A percentile compares a stretch with the other conserved stretches of the same genome.
Conservation (phyloP, 345 rosid genomes). For the Brassica juncea region DNA sequence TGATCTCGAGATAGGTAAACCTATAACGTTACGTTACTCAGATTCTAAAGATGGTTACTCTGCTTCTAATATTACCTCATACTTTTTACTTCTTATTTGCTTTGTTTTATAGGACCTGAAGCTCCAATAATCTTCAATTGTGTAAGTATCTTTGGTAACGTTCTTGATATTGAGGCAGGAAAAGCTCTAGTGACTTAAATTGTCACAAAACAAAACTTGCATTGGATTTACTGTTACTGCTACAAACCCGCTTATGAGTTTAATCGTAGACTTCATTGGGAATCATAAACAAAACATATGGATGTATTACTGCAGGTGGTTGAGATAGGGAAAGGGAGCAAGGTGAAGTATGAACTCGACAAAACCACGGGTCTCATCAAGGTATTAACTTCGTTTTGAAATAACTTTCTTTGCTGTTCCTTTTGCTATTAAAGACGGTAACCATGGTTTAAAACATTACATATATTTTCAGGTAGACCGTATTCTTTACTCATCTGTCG, state of each 20-base stretch:
- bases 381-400: constrained; percentile 46
- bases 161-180: not conserved
- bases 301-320: constrained; percentile 58
- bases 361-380: constrained; percentile 91
- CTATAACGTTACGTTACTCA: too few relatives aligned
- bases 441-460: not conserved
- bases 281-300: not conserved
- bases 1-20: constrained; percentile 90
- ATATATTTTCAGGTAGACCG: constrained; percentile 74
- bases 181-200: not conserved
- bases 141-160: constrained; percentile 48
- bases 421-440: not conserved
- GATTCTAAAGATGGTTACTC: too few relatives aligned
- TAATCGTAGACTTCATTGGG: not conserved
- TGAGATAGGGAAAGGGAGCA: constrained; percentile 93
- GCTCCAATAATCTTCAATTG: constrained; percentile 84
- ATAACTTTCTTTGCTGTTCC: not conserved
- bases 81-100: too few relatives aligned
- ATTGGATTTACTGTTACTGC: not conserved
- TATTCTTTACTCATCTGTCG: constrained; percentile 88
- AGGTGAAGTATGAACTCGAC: constrained; percentile 99
- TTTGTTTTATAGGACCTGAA: constrained; percentile 67
- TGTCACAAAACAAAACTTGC: too few relatives aligned
- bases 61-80: too few relatives aligned
- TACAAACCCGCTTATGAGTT: constrained; percentile 7